These are phyloP conservation scores for Solanum arcanum DNA, from an alignment of 257 asterid genomes.

Conservation along the genomic window DNA sequence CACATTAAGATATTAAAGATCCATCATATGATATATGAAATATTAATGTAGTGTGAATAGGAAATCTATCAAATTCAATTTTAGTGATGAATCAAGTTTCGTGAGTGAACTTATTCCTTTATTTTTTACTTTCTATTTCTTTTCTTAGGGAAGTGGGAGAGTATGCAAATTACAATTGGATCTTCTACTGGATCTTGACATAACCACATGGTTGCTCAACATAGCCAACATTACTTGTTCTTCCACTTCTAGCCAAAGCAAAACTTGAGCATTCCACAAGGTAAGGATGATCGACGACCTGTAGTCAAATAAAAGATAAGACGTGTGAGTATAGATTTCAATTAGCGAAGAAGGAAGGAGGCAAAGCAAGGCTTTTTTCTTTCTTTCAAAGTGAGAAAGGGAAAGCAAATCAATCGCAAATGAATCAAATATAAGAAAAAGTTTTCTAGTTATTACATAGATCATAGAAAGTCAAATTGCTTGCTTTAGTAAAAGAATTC, in stretches of 20 bases:
- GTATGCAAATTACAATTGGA: conserved; percentile 40
- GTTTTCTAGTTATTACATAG: neutral
- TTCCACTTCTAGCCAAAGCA: conserved; percentile 41
- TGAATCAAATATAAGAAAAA: neutral
- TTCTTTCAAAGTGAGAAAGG: too few relatives aligned
- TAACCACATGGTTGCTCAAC: conserved; percentile 40
- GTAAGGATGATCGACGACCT: conserved; percentile 97
- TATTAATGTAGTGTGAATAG: neutral
- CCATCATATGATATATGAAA: neutral
- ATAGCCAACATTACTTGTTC: conserved; percentile 21
- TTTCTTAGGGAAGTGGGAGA: neutral
- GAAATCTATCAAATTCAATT: neutral
- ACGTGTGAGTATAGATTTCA: too few relatives aligned
- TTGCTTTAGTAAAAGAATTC: neutral
- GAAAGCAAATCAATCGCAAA: neutral
- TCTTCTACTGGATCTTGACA: conserved; percentile 72
- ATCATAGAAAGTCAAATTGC: neutral
- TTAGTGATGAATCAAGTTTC: neutral
- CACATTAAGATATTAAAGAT: neutral
- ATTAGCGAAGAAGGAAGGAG: too few relatives aligned
- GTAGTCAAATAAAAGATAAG: conserved; percentile 1
- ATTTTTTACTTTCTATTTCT: neutral
- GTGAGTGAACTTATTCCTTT: too few relatives aligned
- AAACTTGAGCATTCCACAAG: conserved; percentile 75
- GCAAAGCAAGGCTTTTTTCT: too few relatives aligned